These are phyloP conservation scores for Herpomyces periplanetae DNA, from an alignment of 2,329 filamentous ascomycete species.

Conservation along the genomic window DNA sequence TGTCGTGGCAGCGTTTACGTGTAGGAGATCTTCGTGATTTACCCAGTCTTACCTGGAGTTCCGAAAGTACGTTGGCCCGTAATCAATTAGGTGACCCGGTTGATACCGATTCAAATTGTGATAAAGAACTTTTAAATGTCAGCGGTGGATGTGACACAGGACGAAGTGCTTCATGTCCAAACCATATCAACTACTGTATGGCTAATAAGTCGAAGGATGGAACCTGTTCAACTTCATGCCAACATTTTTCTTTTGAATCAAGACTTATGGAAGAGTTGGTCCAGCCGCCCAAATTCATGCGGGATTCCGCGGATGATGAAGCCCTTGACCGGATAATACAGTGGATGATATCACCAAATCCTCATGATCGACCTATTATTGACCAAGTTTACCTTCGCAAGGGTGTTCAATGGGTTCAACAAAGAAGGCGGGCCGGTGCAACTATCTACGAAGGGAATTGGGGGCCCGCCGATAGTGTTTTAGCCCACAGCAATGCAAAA, in stretches of 20 bases:
- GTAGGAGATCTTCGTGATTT: slow-evolving; percentile 63
- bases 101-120: slow-evolving; percentile 2
- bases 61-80: slow-evolving; percentile 24
- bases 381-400: slow-evolving; percentile 29
- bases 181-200: slow-evolving; percentile 1
- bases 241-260: too few species aligned
- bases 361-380: slow-evolving; percentile 27
- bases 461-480: slow-evolving; percentile 30
- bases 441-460: slow-evolving; percentile 86
- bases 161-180: background rate
- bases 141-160: background rate
- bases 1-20: slow-evolving; percentile 56
- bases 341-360: slow-evolving; percentile 51
- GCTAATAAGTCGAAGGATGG: slow-evolving; percentile 4
- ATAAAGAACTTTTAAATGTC: background rate
- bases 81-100: slow-evolving; percentile 28
- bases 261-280: slow-evolving; percentile 18
- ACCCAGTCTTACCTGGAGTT: slow-evolving; percentile 47
- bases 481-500: too few species aligned
- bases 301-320: slow-evolving; percentile 24
- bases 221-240: slow-evolving; percentile 1
- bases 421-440: slow-evolving; percentile 42
- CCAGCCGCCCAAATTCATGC: slow-evolving; percentile 54
- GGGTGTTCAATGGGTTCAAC: slow-evolving; percentile 39
- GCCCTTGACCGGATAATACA: slow-evolving; percentile 49